phyloP scores from a whole-genome alignment of 129 eudicot species.

The Centaurea solstitialis region DNA sequence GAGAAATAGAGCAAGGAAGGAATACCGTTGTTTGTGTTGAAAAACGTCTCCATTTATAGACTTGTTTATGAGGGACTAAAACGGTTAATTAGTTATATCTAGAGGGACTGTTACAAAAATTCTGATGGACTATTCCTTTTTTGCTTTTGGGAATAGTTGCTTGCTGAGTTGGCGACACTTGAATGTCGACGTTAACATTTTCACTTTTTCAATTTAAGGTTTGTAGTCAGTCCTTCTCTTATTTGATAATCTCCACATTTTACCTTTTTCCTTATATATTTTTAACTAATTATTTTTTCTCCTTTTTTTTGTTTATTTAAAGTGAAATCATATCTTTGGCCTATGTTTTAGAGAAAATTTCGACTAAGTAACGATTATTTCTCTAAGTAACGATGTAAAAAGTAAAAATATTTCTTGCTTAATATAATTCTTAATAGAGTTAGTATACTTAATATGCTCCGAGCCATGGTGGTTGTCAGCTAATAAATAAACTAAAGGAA shows the following conservation, averaged over 20 bases:
- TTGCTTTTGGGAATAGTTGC: conserved; percentile 24
- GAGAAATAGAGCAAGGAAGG: not conserved
- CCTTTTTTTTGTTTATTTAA: too few relatives aligned
- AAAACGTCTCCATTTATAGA: too few relatives aligned
- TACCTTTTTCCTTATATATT: not conserved
- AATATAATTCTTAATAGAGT: too few relatives aligned
- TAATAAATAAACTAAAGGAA: not conserved
- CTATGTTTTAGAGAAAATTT: not conserved
- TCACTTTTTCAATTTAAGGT: too few relatives aligned
- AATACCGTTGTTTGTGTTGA: not conserved
- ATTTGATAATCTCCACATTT: not conserved
- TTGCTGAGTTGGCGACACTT: conserved; percentile 21
- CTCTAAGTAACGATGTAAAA: not conserved
- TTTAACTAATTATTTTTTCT: not conserved
- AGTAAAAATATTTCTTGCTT: too few relatives aligned
- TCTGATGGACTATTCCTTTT: not conserved
- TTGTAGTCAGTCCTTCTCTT: too few relatives aligned
- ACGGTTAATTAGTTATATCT: too few relatives aligned
- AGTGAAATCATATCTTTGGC: not conserved
- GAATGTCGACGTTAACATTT: too few relatives aligned
- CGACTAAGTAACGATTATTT: not conserved
- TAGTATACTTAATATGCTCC: not conserved
- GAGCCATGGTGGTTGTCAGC: not conserved
- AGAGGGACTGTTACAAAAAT: too few relatives aligned
- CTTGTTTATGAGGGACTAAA: too few relatives aligned